Evolutionary conservation across 257 asterid genomes (phyloP).

Genomic region (Capsicum rhomboideum): DNA sequence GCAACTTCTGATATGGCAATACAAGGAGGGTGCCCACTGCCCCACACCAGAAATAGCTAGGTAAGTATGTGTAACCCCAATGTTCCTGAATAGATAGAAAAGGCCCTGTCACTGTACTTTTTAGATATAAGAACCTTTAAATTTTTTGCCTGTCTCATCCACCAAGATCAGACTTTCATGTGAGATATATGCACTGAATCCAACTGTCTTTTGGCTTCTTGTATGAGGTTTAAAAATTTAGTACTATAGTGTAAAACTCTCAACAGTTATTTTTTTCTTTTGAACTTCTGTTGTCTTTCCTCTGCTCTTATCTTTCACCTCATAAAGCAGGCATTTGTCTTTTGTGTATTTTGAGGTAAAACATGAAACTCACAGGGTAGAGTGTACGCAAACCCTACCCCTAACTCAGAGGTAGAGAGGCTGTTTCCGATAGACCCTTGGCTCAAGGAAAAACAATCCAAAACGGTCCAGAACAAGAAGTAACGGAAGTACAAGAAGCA

Average conservation of each 20-base stretch:
- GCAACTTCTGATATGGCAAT: constrained; percentile 52
- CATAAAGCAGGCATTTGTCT: constrained; percentile 19
- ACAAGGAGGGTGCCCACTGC: constrained; percentile 36
- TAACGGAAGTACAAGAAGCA: too few species aligned
- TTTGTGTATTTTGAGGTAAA: constrained; percentile 3
- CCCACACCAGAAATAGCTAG: constrained; percentile 48
- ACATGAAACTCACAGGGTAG: neutral
- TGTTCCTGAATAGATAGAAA: constrained; percentile 46
- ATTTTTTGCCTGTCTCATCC: constrained; percentile 51
- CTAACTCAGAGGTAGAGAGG: too few species aligned
- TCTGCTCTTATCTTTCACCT: constrained; percentile 31
- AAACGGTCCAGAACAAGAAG: too few species aligned
- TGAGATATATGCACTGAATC: constrained; percentile 77
- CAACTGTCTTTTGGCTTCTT: constrained; percentile 85
- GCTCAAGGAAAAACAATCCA: too few species aligned
- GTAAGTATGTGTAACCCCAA: constrained; percentile 39
- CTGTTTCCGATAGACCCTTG: too few species aligned
- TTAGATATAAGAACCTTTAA: constrained; percentile 46
- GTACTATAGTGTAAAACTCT: neutral
- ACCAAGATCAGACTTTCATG: constrained; percentile 81
- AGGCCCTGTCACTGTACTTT: constrained; percentile 23
- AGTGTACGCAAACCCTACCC: too few species aligned
- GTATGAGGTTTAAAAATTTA: constrained; percentile 24
- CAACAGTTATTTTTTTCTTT: neutral
- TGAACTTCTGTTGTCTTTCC: constrained; percentile 18